These are phyloP conservation scores for Chytriomyces sp. DNA, from an alignment of 192 early-diverging fungal species.

Conservation along the genomic window DNA sequence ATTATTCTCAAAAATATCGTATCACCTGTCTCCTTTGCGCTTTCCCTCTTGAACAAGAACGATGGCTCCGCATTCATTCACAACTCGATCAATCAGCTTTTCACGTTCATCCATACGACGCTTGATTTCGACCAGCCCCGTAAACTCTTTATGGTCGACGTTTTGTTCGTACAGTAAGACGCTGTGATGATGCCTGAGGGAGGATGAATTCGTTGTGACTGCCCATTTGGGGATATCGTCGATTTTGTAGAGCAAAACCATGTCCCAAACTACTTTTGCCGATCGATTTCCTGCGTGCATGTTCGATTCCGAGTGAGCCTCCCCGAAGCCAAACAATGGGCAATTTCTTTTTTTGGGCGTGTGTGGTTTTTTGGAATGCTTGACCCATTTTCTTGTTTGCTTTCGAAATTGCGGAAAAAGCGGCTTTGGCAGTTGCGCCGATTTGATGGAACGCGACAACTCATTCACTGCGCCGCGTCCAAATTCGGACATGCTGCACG, in stretches of 20 bases:
- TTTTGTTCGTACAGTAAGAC: conserved; percentile 2
- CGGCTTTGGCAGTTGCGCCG: not conserved
- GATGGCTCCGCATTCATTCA: not conserved
- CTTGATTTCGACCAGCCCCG: not conserved
- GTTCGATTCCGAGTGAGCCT: not conserved
- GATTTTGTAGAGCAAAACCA: not conserved
- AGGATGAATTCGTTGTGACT: not conserved
- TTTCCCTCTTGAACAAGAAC: not conserved
- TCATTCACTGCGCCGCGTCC: not conserved
- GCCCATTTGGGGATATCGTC: not conserved
- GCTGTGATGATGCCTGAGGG: not conserved
- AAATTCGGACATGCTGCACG: not conserved
- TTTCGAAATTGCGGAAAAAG: not conserved
- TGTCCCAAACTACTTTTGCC: not conserved
- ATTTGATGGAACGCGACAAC: not conserved
- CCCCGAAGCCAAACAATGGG: too few species aligned
- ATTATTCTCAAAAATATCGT: not conserved
- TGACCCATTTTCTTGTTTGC: not conserved
- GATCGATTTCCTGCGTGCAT: not conserved
- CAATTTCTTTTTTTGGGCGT: not conserved
- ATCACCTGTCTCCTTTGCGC: not conserved
- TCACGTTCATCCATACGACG: not conserved
- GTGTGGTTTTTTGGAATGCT: not conserved
- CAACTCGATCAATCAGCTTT: not conserved
- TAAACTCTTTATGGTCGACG: not conserved